Base-by-base conservation (phyloP, 306 rosid species). In the Psophocarpus tetragonolobus region DNA sequence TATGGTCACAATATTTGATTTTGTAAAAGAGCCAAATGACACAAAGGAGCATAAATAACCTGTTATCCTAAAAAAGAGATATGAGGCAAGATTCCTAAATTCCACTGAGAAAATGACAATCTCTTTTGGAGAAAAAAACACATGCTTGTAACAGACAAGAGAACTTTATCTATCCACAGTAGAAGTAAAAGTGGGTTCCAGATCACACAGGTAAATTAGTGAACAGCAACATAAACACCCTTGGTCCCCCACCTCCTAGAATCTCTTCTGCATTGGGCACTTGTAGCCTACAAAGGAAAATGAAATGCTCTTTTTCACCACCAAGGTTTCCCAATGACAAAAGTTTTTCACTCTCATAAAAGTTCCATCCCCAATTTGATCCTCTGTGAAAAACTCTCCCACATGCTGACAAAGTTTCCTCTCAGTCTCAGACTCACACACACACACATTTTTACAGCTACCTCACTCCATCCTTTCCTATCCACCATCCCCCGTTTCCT, bases 201-300 rank as follows among this genome's bases (percentile, higher is more conserved):
- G 73, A 63, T 82, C 88, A 69, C 30, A 30, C 69, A 78, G 73
- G 79, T 71, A 18, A 83, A 60, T 64, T 75, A 35, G 42, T 54
- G 65, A 80, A 54, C 48, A 58, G 67, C 29, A 73, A 84, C 73
- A 75, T 75, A 70, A 80, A 80, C 70, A 69, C 78, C 62, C 24
- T n/a, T 62, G 84, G 81, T 70, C 84, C 87, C 84, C 87, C 26
- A 39, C 44, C 20, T 9, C 53, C 36, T 12, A 68, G 77, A 79
- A 68, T 68, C 84, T 83, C 83, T 71, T 83, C 73, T 84, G 84
- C 64, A 75, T 53, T 84, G 63, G 78, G 79, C 14, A 78, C 71
- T 85, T 78, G 77, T 62, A 80, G 63, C 78, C 76, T 29, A 44
- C 73, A 77, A 36, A 12, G 73, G 56, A 38, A 80, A 71, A 62